A percentile compares a stretch with the other conserved stretches of the same genome.
phyloP scores from a whole-genome alignment of 768 basidiomycete genomes.

The Lentinus brumalis region DNA sequence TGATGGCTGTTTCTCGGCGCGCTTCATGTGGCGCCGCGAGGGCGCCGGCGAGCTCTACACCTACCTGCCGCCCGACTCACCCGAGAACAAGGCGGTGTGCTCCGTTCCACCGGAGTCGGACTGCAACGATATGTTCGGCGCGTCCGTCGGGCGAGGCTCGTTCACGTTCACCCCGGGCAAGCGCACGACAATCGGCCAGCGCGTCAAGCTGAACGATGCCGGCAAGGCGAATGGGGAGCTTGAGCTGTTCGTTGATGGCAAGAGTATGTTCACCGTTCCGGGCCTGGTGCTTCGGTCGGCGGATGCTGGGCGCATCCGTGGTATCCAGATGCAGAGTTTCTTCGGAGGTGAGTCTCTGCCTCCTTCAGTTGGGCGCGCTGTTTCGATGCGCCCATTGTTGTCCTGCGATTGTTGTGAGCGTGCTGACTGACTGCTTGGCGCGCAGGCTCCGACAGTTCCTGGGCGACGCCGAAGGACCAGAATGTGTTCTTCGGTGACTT shows the following conservation, averaged over 20 bases:
- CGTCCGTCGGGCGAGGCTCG: conserved; percentile 67
- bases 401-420: neutral
- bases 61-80: conserved; percentile 45
- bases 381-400: neutral
- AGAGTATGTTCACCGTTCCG: conserved; percentile 58
- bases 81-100: conserved; percentile 52
- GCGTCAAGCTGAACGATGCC: conserved; percentile 72
- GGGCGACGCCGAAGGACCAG: conserved; percentile 64
- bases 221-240: conserved; percentile 72
- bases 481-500: conserved; percentile 68
- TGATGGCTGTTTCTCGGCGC: conserved; percentile 63
- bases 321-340: conserved; percentile 78
- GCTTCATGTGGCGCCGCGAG: conserved; percentile 69
- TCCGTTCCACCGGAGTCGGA: conserved; percentile 49
- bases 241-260: conserved; percentile 63
- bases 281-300: conserved; percentile 57
- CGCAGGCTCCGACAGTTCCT: conserved; percentile 46
- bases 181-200: conserved; percentile 70
- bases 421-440: neutral
- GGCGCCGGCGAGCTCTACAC: conserved; percentile 45
- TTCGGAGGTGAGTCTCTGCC: conserved; percentile 56
- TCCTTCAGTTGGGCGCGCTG: conserved; percentile 6
- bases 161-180: conserved; percentile 63
- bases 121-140: conserved; percentile 64
- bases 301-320: conserved; percentile 54